phyloP scores from a whole-genome alignment of 2,329 filamentous ascomycete genomes.

The Fusarium oligoseptatum region DNA sequence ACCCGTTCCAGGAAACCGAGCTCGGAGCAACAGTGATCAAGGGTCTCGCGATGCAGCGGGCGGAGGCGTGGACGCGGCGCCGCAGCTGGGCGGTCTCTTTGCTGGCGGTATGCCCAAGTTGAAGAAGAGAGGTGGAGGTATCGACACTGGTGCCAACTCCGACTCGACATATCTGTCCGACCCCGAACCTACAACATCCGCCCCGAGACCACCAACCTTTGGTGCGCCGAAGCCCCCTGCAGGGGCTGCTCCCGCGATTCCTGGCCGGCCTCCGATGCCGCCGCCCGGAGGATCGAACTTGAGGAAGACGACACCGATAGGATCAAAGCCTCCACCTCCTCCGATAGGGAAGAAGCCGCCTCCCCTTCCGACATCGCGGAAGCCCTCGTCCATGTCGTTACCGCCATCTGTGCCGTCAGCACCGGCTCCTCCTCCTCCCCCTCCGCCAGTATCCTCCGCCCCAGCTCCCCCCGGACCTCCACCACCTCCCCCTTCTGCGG shows the following conservation, averaged over 20 bases:
- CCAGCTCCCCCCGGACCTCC: slow-evolving; percentile 57
- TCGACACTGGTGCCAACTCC: slow-evolving; percentile 72
- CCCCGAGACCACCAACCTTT: slow-evolving; percentile 71
- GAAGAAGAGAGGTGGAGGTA: slow-evolving; percentile 84
- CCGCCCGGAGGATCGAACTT: slow-evolving; percentile 65
- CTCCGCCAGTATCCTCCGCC: slow-evolving; percentile 56
- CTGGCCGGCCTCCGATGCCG: slow-evolving; percentile 50
- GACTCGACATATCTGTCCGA: slow-evolving; percentile 85
- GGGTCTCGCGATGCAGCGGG: slow-evolving; percentile 61
- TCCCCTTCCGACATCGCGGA: slow-evolving; percentile 71
- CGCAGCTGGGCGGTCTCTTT: slow-evolving; percentile 89
- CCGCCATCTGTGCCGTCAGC: slow-evolving; percentile 54
- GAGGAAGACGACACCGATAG: slow-evolving; percentile 66
- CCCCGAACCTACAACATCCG: slow-evolving; percentile 61
- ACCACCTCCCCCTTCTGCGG: slow-evolving; percentile 51
- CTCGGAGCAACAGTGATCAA: slow-evolving; percentile 87
- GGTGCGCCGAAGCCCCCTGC: slow-evolving; percentile 66
- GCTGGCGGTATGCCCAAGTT: slow-evolving; percentile 96
- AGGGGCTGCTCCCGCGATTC: slow-evolving; percentile 36
- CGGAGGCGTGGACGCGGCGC: slow-evolving; percentile 69
- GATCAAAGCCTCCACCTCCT: slow-evolving; percentile 76
- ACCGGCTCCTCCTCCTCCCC: slow-evolving; percentile 55
- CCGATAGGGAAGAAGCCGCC: slow-evolving; percentile 83
- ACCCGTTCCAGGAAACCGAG: slow-evolving; percentile 77
- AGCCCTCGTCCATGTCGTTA: slow-evolving; percentile 61